A percentile compares a stretch with the other conserved stretches of the same genome.
Evolutionary conservation across 2,329 filamentous ascomycete genomes (phyloP).

Genomic region (Apiospora phragmitis): DNA sequence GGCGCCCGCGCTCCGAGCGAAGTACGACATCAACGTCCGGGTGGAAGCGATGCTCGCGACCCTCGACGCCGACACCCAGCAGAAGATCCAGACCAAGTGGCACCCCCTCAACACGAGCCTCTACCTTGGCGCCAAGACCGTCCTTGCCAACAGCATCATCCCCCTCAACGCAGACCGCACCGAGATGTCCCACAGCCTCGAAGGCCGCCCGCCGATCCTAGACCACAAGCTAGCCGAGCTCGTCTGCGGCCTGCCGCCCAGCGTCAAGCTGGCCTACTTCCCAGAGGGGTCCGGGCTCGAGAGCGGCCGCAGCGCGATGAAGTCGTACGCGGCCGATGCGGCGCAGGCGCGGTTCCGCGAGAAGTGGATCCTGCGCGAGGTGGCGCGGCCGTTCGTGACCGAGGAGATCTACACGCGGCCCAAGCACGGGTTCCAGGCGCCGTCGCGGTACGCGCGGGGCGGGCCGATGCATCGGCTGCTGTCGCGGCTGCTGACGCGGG

Average conservation of each 20-base stretch:
- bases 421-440: slow-evolving; percentile 50
- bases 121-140: slow-evolving; percentile 18
- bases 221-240: slow-evolving; percentile 22
- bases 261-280: slow-evolving; percentile 19
- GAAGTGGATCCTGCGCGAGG: slow-evolving; percentile 23
- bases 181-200: slow-evolving; percentile 22
- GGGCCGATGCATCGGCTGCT: slow-evolving; percentile 43
- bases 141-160: slow-evolving; percentile 17
- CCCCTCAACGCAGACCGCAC: slow-evolving; percentile 19
- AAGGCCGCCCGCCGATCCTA: slow-evolving; percentile 21
- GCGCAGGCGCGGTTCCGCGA: slow-evolving; percentile 16
- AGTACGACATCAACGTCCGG: background rate
- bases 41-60: background rate
- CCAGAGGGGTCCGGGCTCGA: slow-evolving; percentile 2
- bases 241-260: slow-evolving; percentile 16
- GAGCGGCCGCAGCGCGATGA: slow-evolving; percentile 11
- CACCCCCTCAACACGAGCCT: slow-evolving; percentile 18
- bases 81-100: slow-evolving; percentile 15
- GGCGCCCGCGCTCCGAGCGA: background rate
- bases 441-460: slow-evolving; percentile 35
- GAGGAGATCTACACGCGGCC: slow-evolving; percentile 49
- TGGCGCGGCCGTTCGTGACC: slow-evolving; percentile 18
- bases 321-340: background rate
- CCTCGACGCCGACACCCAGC: background rate
- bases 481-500: slow-evolving; percentile 32